Evolutionary conservation across 2,329 filamentous ascomycete genomes (phyloP).

Genomic region (Ascochyta koolunga): DNA sequence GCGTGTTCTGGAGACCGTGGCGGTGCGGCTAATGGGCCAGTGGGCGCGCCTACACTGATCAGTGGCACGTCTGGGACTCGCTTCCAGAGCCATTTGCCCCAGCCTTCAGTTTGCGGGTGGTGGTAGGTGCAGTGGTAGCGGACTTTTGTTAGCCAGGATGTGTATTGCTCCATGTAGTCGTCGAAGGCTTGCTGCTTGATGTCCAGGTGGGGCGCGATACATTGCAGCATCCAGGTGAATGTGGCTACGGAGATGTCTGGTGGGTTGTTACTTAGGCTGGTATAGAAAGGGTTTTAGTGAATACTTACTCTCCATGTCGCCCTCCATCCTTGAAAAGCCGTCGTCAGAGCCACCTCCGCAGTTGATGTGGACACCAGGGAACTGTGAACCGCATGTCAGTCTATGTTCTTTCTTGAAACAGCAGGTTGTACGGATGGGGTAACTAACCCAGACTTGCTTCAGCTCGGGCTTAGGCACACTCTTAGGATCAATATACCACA

Average conservation of each 20-base stretch:
- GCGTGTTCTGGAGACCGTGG: slow-evolving; percentile 33
- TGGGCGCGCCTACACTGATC: too few relatives aligned
- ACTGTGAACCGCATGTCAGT: slow-evolving; percentile 16
- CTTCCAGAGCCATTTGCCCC: slow-evolving; percentile 17
- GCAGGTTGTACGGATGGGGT: too few relatives aligned
- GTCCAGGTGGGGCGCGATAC: slow-evolving; percentile 54
- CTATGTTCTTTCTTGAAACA: too few relatives aligned
- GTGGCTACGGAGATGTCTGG: slow-evolving; percentile 55
- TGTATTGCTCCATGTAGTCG: slow-evolving; percentile 48
- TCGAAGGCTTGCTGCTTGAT: slow-evolving; percentile 53
- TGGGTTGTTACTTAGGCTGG: too few relatives aligned
- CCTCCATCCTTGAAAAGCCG: slow-evolving; percentile 37
- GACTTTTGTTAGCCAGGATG: slow-evolving; percentile 42
- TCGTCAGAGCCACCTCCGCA: slow-evolving; percentile 55
- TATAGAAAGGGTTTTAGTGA: too few relatives aligned
- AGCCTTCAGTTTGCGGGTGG: slow-evolving; percentile 18
- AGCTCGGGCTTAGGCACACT: slow-evolving; percentile 47
- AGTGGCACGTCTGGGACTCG: too few relatives aligned
- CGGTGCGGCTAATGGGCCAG: neutral
- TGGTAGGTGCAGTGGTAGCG: slow-evolving; percentile 41
- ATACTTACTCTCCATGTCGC: slow-evolving; percentile 41
- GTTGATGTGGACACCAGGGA: slow-evolving; percentile 60
- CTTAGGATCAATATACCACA: slow-evolving; percentile 54
- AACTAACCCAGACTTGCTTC: slow-evolving; percentile 56
- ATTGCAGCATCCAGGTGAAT: slow-evolving; percentile 63